These are phyloP conservation scores for Spongispora temasekensis DNA, from an alignment of 1,284 basidiomycete genomes.

Conservation along the genomic window DNA sequence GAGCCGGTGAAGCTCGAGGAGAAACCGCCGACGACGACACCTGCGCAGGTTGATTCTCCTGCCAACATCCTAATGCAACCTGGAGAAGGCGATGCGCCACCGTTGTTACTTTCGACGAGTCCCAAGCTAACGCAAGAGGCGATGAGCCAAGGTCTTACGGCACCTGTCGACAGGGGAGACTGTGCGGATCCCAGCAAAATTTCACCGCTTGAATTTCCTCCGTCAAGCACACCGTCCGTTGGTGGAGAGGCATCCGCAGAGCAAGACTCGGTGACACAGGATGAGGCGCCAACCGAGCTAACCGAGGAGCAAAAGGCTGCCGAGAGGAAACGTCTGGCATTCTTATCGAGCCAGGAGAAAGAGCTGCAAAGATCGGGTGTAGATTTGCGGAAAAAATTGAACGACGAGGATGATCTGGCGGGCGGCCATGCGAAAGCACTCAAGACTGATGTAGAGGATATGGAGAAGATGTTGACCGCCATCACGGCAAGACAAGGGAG, in stretches of 20 bases:
- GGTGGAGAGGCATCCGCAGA: slow-evolving; percentile 9
- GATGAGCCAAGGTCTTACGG: no score
- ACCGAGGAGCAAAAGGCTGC: slow-evolving; percentile 24
- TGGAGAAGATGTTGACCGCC: slow-evolving; percentile 8
- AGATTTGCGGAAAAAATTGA: slow-evolving; percentile 6
- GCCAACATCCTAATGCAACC: slow-evolving; percentile 17
- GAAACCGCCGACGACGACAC: slow-evolving; percentile 15
- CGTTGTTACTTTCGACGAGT: slow-evolving; percentile 9
- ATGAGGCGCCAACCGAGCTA: slow-evolving; percentile 23
- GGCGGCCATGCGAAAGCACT: slow-evolving; percentile 3
- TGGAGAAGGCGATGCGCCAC: neutral
- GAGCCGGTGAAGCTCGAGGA: neutral
- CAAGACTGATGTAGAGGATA: slow-evolving; percentile 23
- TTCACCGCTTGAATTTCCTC: slow-evolving; percentile 13
- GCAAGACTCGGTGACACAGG: slow-evolving; percentile 21
- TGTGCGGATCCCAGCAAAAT: neutral
- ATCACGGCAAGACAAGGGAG: slow-evolving; percentile 21
- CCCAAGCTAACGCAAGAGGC: neutral
- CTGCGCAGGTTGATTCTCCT: slow-evolving; percentile 29
- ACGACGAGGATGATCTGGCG: neutral
- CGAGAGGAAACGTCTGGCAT: slow-evolving; percentile 28
- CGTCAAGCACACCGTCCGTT: slow-evolving; percentile 13
- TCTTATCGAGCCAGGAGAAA: slow-evolving; percentile 19
- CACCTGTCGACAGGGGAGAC: neutral
- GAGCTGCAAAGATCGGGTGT: slow-evolving; percentile 14